Percentiles rank a stretch among this genome's conserved stretches.
Conservation (phyloP, 148 eudicot genomes). For the Fagopyrum homotropicum region DNA sequence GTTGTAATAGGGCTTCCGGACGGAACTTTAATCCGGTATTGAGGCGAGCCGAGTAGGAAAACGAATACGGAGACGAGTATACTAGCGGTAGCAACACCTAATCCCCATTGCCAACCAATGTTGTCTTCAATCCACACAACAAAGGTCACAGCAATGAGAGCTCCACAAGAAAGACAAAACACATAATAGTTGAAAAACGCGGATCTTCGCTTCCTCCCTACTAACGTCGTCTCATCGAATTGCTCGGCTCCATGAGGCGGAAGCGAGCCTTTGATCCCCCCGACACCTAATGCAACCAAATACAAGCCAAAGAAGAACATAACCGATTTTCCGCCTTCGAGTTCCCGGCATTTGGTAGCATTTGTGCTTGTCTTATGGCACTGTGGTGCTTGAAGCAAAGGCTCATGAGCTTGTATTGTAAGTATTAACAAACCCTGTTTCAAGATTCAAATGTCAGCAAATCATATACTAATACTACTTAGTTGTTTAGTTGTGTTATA, state of each 20-base stretch:
- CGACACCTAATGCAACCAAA: conserved; percentile 80
- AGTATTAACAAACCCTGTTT: conserved; percentile 72
- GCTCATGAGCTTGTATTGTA: conserved; percentile 58
- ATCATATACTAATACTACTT: not conserved
- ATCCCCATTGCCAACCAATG: conserved; percentile 92
- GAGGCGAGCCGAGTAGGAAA: conserved; percentile 46
- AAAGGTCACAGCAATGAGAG: conserved; percentile 73
- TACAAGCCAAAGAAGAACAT: conserved; percentile 63
- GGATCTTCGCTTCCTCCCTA: conserved; percentile 19
- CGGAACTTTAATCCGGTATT: conserved; percentile 55
- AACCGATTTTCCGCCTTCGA: conserved; percentile 17
- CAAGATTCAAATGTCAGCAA: conserved; percentile 17
- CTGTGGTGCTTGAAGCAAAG: conserved; percentile 36
- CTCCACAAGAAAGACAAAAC: conserved; percentile 81
- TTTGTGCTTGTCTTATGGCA: conserved; percentile 29
- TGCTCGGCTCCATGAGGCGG: conserved; percentile 96
- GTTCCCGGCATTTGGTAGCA: conserved; percentile 11
- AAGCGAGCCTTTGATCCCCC: conserved; percentile 87
- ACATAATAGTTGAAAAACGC: conserved; percentile 78
- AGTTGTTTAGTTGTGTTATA: not conserved
- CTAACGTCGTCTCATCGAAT: conserved; percentile 52
- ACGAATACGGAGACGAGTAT: conserved; percentile 31
- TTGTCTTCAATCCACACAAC: conserved; percentile 93
- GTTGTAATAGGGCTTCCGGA: conserved; percentile 84
- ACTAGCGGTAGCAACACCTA: conserved; percentile 36